A percentile compares a stretch with the other conserved stretches of the same genome.
phyloP scores from a whole-genome alignment of 2,329 filamentous ascomycete genomes.

The Acrodontium crateriforme region DNA sequence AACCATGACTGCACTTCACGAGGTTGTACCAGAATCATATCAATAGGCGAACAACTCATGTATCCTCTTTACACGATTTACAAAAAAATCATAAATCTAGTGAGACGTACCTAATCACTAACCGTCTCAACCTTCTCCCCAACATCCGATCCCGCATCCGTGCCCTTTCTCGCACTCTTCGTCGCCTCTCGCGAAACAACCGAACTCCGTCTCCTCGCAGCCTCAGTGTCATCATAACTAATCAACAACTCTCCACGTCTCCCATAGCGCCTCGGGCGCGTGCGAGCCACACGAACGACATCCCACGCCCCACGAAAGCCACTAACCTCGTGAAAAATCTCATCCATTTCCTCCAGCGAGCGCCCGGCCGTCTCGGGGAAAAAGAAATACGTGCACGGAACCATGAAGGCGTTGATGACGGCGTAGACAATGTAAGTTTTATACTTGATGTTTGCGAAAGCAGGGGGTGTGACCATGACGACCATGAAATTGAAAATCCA shows the following conservation, averaged over 20 bases:
- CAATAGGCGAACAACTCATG: too few species aligned
- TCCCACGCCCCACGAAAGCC: slow-evolving; percentile 40
- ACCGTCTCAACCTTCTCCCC: too few species aligned
- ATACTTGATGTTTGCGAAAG: slow-evolving; percentile 42
- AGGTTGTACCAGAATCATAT: too few species aligned
- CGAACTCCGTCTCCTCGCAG: slow-evolving; percentile 13
- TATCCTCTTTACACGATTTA: too few species aligned
- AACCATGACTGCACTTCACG: too few species aligned
- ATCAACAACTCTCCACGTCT: slow-evolving; percentile 45
- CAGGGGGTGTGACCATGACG: slow-evolving; percentile 33
- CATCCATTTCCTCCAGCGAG: slow-evolving; percentile 53
- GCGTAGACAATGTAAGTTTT: slow-evolving; percentile 52
- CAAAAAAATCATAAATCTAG: too few species aligned
- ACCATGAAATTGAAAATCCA: slow-evolving; percentile 27
- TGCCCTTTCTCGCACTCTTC: slow-evolving; percentile 4
- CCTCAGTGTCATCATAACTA: slow-evolving; percentile 31
- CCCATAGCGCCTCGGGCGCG: slow-evolving; percentile 43
- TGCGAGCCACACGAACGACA: slow-evolving; percentile 37
- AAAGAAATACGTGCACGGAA: slow-evolving; percentile 30
- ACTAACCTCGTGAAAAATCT: slow-evolving; percentile 28
- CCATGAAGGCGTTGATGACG: slow-evolving; percentile 4
- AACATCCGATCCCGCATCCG: slow-evolving; percentile 5
- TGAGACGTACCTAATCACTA: too few species aligned
- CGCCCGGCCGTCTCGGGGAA: slow-evolving; percentile 52
- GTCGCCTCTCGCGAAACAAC: slow-evolving; percentile 4